Base-by-base conservation (phyloP, 805 yeast genomes). In the Candida anglica region DNA sequence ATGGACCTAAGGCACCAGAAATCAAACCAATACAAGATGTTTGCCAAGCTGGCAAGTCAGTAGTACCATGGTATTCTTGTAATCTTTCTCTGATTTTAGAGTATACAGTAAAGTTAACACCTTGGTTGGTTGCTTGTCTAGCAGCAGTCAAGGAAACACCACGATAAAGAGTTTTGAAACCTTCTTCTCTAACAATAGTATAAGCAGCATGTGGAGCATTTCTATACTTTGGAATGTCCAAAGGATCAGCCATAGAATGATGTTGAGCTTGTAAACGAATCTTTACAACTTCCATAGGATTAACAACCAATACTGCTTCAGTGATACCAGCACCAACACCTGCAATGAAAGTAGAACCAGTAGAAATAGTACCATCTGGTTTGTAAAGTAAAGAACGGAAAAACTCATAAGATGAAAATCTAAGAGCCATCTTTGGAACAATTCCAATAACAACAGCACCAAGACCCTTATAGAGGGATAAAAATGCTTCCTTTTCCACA, bases 261-360 rank as follows among this genome's bases (percentile, higher is more conserved):
- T 81, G 83, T 67, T 91, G 98, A 13, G 98, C 95, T 65, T 91
- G 98, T 56, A 91, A 75, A 62, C 98, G 75, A 56, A 91, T 91
- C 63, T 91, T 91, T 44, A 91, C 95, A 41, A 93, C 97, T 61
- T 91, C 98, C 84, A 88, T 91, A 28, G 98, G 98, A 58, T 87
- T 93, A 27, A 91, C 98, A 38, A 91, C 91, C 39, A 84, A 63
- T 37, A 93, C 89, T 2, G 98, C 96, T 64, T 91, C 98, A 32
- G 96, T 86, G 56, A 86, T 70, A 66, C 98, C 98, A 14, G 98
- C 98, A 60, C 95, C 89, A 17, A 91, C 93, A 65, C 98, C 98
- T 28, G 97, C 89, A 33, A 85, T 46, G 56, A 91, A 91, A 8
- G 89, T 86, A 48, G 78, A 74, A 30, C 77, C 75, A 4, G 96